A percentile compares a stretch with the other conserved stretches of the same genome.
Conservation (phyloP, 2,329 filamentous ascomycete species). For the Pyricularia sp. region DNA sequence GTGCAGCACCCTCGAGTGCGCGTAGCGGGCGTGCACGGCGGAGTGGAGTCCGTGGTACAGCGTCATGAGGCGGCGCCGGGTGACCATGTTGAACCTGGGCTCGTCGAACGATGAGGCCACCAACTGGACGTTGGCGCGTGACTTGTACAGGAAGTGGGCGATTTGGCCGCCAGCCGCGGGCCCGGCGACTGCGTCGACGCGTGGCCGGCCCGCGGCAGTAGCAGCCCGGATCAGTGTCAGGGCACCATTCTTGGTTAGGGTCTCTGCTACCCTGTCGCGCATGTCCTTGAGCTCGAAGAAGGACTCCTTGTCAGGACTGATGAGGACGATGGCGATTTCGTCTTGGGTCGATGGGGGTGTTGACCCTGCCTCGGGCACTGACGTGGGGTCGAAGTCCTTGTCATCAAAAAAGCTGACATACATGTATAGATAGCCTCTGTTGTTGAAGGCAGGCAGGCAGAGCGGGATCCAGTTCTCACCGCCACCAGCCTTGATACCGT, state of each 20-base stretch:
- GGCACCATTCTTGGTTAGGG: conserved; percentile 63
- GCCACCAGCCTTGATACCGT: conserved; percentile 74
- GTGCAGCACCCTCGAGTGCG: conserved; percentile 78
- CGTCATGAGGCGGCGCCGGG: conserved; percentile 61
- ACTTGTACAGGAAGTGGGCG: conserved; percentile 93
- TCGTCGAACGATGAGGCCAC: conserved; percentile 66
- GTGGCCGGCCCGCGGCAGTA: conserved; percentile 56
- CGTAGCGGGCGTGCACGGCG: conserved; percentile 69
- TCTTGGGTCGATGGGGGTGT: conserved; percentile 22
- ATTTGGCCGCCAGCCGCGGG: conserved; percentile 58
- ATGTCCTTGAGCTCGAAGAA: conserved; percentile 80
- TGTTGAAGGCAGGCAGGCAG: conserved; percentile 94
- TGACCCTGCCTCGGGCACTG: conserved; percentile 19
- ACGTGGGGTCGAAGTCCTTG: not conserved
- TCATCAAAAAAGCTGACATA: conserved; percentile 85
- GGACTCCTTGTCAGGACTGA: conserved; percentile 83
- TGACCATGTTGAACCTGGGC: conserved; percentile 42
- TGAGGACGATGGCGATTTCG: conserved; percentile 82
- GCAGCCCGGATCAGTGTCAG: conserved; percentile 63
- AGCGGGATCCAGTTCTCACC: conserved; percentile 97
- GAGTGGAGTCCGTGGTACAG: conserved; percentile 79
- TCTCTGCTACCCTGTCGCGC: conserved; percentile 48
- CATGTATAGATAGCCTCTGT: conserved; percentile 93
- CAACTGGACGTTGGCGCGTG: conserved; percentile 87
- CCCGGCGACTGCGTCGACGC: conserved; percentile 61